Percentiles rank a stretch among this genome's conserved stretches.
Evolutionary conservation across 1,284 basidiomycete genomes (phyloP).

Genomic region (Taiwanofungus camphoratus): DNA sequence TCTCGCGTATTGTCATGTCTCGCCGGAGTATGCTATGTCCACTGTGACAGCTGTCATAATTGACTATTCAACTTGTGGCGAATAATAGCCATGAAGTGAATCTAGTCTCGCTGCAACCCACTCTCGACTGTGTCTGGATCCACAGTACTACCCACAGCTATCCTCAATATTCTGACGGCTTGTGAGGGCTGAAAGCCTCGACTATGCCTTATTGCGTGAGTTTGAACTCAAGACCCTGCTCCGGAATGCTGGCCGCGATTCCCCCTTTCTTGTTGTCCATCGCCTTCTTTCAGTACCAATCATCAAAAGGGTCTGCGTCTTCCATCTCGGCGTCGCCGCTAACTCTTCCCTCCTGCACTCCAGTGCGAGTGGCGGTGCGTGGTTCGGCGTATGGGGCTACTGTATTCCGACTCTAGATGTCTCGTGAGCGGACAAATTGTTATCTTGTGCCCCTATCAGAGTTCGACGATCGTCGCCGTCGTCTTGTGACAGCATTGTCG

Average conservation of each 20-base stretch:
- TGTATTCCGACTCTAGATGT: conserved; percentile 43
- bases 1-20: no score
- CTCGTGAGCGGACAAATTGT: conserved; percentile 32
- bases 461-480: conserved; percentile 13
- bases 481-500: conserved; percentile 32
- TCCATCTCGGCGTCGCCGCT: conserved; percentile 37
- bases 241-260: conserved; percentile 31
- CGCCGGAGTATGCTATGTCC: no score
- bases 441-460: conserved; percentile 15
- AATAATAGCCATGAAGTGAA: not conserved
- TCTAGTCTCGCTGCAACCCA: not conserved
- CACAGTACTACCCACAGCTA: no score
- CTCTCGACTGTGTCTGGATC: no score
- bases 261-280: conserved; percentile 40
- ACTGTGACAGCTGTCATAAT: no score
- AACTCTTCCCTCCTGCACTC: conserved; percentile 30
- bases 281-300: conserved; percentile 57
- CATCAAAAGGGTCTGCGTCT: conserved; percentile 48
- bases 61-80: not conserved
- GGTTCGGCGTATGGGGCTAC: conserved; percentile 59
- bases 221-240: no score
- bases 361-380: conserved; percentile 33
- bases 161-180: not conserved
- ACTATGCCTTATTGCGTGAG: not conserved
- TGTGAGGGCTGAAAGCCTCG: not conserved